phyloP scores from a whole-genome alignment of 164 flowering plant species.

The Santalum album region DNA sequence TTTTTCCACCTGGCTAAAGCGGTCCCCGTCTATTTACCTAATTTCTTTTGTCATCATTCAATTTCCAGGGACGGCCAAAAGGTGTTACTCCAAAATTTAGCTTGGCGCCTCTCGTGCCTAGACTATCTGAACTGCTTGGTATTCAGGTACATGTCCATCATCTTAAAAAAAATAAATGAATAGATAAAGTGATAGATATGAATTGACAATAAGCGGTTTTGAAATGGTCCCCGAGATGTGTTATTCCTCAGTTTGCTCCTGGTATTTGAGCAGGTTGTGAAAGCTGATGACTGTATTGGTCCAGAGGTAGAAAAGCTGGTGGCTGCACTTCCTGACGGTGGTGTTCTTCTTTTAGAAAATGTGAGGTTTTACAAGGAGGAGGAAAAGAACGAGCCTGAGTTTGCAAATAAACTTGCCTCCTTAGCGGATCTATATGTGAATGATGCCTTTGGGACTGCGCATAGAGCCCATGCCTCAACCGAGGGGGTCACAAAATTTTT shows the following conservation, averaged over 20 bases:
- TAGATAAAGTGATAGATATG: no score
- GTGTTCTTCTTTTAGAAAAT: conserved; percentile 83
- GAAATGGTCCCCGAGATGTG: conserved; percentile 6
- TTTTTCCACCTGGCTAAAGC: neutral
- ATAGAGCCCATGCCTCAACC: conserved; percentile 87
- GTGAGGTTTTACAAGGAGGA: conserved; percentile 86
- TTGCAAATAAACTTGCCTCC: conserved; percentile 79
- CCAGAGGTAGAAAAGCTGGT: conserved; percentile 73
- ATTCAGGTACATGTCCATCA: conserved; percentile 26
- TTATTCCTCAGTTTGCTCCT: neutral
- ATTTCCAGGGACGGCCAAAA: conserved; percentile 69
- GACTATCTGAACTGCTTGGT: conserved; percentile 75
- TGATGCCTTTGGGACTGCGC: conserved; percentile 89
- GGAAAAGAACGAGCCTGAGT: conserved; percentile 78
- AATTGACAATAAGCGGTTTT: no score
- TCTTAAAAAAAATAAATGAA: neutral
- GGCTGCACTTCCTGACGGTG: conserved; percentile 73
- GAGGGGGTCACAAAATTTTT: conserved; percentile 79
- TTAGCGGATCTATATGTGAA: conserved; percentile 78
- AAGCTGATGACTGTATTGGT: conserved; percentile 80
- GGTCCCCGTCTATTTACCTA: neutral
- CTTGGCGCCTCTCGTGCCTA: conserved; percentile 70
- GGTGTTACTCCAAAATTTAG: conserved; percentile 80
- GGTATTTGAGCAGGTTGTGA: conserved; percentile 42
- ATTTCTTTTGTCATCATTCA: conserved; percentile 5